A percentile compares a stretch with the other conserved stretches of the same genome.
Evolutionary conservation across 2,329 filamentous ascomycete genomes (phyloP).

Genomic region (Cordyceps militaris): DNA sequence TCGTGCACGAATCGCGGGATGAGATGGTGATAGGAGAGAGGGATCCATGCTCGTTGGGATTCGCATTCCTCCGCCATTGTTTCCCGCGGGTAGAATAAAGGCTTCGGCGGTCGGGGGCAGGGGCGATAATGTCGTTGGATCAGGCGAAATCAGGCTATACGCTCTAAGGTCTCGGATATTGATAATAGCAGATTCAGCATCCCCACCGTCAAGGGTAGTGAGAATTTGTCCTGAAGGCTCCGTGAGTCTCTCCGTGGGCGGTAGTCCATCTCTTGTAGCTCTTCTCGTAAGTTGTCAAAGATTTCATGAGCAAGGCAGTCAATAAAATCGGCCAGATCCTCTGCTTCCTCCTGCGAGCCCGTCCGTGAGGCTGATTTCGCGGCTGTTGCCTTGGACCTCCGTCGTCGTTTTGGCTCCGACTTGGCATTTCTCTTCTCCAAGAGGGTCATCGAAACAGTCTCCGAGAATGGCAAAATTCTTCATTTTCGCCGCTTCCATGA

Average conservation of each 20-base stretch:
- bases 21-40: constrained; percentile 76
- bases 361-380: constrained; percentile 15
- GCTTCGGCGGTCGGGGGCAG: constrained; percentile 35
- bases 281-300: constrained; percentile 56
- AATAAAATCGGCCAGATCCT: constrained; percentile 72
- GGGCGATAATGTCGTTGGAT: constrained; percentile 25
- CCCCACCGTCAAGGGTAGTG: constrained; percentile 49
- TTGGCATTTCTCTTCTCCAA: constrained; percentile 51
- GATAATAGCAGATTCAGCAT: constrained; percentile 45
- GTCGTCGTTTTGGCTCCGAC: constrained; percentile 39
- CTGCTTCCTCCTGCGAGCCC: constrained; percentile 34
- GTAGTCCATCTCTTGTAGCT: constrained; percentile 57
- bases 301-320: constrained; percentile 68
- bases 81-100: constrained; percentile 55
- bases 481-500: constrained; percentile 13
- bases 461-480: constrained; percentile 54
- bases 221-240: constrained; percentile 47
- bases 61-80: constrained; percentile 60
- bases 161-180: constrained; percentile 60
- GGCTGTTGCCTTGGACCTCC: constrained; percentile 21
- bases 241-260: constrained; percentile 36
- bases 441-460: constrained; percentile 62
- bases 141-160: constrained; percentile 54
- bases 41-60: constrained; percentile 67
- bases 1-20: constrained; percentile 73